These are phyloP conservation scores for Erigeron philadelphicus DNA, from an alignment of 140 eudicot species.

Conservation along the genomic window DNA sequence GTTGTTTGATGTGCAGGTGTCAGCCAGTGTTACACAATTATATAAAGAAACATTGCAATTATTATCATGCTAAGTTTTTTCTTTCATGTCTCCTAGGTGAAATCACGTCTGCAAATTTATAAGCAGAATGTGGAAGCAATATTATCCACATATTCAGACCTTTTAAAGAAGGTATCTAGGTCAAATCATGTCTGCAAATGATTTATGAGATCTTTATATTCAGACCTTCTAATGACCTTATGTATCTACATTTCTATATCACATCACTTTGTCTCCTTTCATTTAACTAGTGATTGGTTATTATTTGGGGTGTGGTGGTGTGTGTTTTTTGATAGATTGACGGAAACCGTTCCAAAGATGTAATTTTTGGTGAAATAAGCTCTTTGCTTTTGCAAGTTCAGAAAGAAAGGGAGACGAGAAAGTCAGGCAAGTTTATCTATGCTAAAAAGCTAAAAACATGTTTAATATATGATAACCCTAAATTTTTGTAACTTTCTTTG, in stretches of 20 bases:
- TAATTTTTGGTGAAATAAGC: conserved; percentile 58
- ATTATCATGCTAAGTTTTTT: conserved; percentile 10
- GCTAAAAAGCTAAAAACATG: neutral
- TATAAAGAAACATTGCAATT: neutral
- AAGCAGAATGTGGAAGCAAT: conserved; percentile 81
- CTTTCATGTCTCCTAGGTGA: conserved; percentile 51
- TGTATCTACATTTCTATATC: conserved; percentile 3
- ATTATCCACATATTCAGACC: conserved; percentile 47
- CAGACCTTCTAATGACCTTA: conserved; percentile 60
- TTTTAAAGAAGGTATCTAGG: conserved; percentile 56
- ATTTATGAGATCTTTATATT: conserved; percentile 35
- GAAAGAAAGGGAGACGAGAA: conserved; percentile 47
- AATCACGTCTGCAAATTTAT: conserved; percentile 79
- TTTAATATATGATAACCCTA: conserved; percentile 2
- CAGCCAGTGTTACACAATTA: neutral
- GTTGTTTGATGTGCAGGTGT: neutral
- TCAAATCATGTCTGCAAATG: too few species aligned
- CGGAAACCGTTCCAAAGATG: conserved; percentile 83
- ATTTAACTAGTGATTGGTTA: conserved; percentile 5
- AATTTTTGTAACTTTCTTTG: neutral
- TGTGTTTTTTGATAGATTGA: conserved; percentile 50
- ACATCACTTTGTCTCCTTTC: conserved; percentile 20
- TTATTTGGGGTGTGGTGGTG: neutral
- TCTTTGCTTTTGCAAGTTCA: conserved; percentile 49
- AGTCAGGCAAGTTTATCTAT: conserved; percentile 41